A percentile compares a stretch with the other conserved stretches of the same genome.
These are phyloP conservation scores for Ogataea pignaliae DNA, from an alignment of 805 yeast genomes.

Conservation along the genomic window DNA sequence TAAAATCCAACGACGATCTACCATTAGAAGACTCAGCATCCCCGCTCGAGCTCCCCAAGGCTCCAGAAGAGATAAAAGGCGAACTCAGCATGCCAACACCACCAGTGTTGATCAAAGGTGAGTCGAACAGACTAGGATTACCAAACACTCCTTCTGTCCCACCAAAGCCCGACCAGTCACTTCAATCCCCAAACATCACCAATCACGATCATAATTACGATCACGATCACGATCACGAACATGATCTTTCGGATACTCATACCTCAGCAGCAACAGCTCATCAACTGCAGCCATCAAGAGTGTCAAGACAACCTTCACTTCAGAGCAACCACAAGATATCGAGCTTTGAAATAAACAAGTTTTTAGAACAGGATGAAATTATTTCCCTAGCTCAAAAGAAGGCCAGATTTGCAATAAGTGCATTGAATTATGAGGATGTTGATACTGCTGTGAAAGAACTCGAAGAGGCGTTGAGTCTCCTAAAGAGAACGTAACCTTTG, in stretches of 20 bases:
- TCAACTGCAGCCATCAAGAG: slow-evolving; percentile 1
- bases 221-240: background rate
- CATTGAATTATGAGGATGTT: slow-evolving; percentile 71
- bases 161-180: slow-evolving; percentile 6
- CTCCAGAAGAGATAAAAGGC: slow-evolving; percentile 18
- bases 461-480: slow-evolving; percentile 45
- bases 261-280: background rate
- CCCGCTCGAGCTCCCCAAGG: slow-evolving; percentile 8
- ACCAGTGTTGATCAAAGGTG: slow-evolving; percentile 29
- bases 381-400: slow-evolving; percentile 60
- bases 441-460: slow-evolving; percentile 64
- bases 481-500: slow-evolving; percentile 20
- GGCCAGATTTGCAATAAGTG: slow-evolving; percentile 74
- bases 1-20: background rate
- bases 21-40: background rate
- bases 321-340: slow-evolving; percentile 9
- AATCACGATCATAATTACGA: background rate
- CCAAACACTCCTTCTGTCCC: slow-evolving; percentile 24
- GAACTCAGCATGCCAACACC: slow-evolving; percentile 25
- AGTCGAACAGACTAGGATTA: slow-evolving; percentile 25
- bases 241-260: background rate
- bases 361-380: slow-evolving; percentile 51
- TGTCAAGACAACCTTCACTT: slow-evolving; percentile 2
- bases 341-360: slow-evolving; percentile 39
- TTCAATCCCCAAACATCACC: background rate